phyloP scores from a whole-genome alignment of 1,284 basidiomycete species.

The Puccinia coronata region DNA sequence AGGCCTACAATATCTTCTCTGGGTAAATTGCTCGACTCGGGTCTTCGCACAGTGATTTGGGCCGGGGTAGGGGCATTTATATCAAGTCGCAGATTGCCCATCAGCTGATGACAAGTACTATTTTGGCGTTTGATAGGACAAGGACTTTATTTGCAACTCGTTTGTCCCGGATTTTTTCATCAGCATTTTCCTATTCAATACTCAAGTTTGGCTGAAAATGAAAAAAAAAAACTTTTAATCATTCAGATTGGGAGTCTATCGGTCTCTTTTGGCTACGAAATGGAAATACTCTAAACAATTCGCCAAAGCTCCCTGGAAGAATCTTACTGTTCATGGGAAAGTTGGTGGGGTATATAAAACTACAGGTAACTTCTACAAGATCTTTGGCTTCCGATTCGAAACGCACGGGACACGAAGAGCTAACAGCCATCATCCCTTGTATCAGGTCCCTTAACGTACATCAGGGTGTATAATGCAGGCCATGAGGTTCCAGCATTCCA shows the following conservation, averaged over 20 bases:
- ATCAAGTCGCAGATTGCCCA: background rate
- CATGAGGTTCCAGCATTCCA: constrained; percentile 44
- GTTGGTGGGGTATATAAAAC: constrained; percentile 32
- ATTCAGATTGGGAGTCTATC: constrained; percentile 31
- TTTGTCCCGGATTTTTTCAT: background rate
- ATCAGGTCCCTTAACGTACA: constrained; percentile 44
- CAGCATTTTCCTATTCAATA: background rate
- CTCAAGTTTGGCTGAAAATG: background rate
- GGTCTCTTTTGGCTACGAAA: constrained; percentile 35
- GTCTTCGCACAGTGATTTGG: constrained; percentile 46
- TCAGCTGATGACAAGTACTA: background rate
- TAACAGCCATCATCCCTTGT: background rate
- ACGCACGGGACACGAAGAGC: background rate
- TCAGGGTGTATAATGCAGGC: constrained; percentile 43
- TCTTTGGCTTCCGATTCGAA: background rate
- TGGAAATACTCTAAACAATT: constrained; percentile 43
- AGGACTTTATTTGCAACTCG: constrained; percentile 49
- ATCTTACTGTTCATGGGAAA: constrained; percentile 29
- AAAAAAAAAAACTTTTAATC: background rate
- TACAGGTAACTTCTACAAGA: constrained; percentile 13
- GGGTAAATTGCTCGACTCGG: constrained; percentile 35
- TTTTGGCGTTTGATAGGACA: constrained; percentile 12
- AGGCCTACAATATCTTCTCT: constrained; percentile 31
- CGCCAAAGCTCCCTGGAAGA: constrained; percentile 39
- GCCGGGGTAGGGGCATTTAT: constrained; percentile 36